Base-by-base conservation (phyloP, 2,329 filamentous ascomycete genomes). In the Cladorrhinum sp. region DNA sequence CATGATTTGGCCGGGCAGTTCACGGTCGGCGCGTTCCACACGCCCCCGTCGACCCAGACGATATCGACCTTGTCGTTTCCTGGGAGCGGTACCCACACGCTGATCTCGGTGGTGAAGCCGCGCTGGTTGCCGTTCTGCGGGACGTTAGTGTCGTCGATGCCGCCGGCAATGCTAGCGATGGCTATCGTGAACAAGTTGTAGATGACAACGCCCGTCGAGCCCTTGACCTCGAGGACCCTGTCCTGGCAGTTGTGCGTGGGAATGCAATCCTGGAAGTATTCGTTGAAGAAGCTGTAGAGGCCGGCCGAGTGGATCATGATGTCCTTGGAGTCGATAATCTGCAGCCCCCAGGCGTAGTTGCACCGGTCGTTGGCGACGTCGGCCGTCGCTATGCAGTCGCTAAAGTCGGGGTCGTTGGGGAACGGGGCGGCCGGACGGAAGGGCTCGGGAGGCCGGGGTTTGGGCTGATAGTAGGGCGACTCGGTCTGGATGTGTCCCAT, bases 401-500 rank as follows among this genome's bases (percentile, higher is more conserved):
- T 51, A 27, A 61, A 67, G 3, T 36, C 25, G 3, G 61, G 64
- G 24, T 65, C 60, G 12, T 49, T 52, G 0, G 55, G 45, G 52
- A 64, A 65, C 10, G 24, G 22, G 5, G 59, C 13, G 10, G 52
- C 59, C n/a, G 24, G 18, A 23, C 32, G 49, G 25, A 68, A 72
- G 2, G 68, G 69, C 1, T 50, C 57, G 6, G 67, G 68, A 1
- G 69, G 56, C 10, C 45, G 52, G 2, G 69, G 69, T 2, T 52
- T 62, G 6, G 68, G 64, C 64, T 70, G 70, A 62, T 64, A 72
- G 60, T 72, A 72, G 0, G 69, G 67, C 50, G 60, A 60, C 55
- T 67, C 64, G 18, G 59, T 76, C 65, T 81, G 79, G 59, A 81
- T 78, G 62, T 77, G 71, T 38, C 74, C 75, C 66, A 77, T 74